Percentiles rank a stretch among this genome's conserved stretches.
These are phyloP conservation scores for Haberlea rhodopensis DNA, from an alignment of 257 asterid genomes.

Conservation along the genomic window DNA sequence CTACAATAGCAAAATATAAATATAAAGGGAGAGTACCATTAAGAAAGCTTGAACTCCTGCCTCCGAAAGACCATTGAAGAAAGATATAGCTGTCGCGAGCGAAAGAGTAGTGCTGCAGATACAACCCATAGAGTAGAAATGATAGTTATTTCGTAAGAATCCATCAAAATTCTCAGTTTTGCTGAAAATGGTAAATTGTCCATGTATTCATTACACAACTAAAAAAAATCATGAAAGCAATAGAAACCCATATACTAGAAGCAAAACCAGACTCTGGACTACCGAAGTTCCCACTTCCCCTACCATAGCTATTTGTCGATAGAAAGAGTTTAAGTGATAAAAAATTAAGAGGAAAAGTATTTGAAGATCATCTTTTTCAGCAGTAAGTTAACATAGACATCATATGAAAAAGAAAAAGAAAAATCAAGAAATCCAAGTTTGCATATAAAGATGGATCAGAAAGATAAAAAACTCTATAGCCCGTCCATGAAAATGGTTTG, in stretches of 20 bases:
- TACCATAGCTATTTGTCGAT: too few relatives aligned
- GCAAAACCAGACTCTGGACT: too few relatives aligned
- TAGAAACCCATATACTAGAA: neutral
- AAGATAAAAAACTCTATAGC: neutral
- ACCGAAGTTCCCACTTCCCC: too few relatives aligned
- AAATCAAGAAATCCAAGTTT: neutral
- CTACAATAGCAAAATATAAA: neutral
- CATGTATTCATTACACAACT: neutral
- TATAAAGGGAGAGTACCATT: constrained; percentile 26
- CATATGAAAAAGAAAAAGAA: neutral
- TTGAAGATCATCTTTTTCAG: neutral
- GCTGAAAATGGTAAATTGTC: neutral
- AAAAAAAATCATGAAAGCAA: neutral
- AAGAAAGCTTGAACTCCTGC: constrained; percentile 36
- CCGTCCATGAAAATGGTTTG: neutral
- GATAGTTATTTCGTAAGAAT: neutral
- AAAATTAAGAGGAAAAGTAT: neutral
- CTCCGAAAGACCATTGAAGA: constrained; percentile 46
- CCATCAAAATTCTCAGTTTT: neutral
- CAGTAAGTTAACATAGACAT: neutral
- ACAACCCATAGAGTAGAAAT: neutral
- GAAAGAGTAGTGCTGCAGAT: constrained; percentile 36
- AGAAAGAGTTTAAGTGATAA: too few relatives aligned
- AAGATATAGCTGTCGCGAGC: constrained; percentile 29
- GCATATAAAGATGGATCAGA: neutral